phyloP scores from a whole-genome alignment of 805 yeast species.

The Wickerhamomyces queroliae region DNA sequence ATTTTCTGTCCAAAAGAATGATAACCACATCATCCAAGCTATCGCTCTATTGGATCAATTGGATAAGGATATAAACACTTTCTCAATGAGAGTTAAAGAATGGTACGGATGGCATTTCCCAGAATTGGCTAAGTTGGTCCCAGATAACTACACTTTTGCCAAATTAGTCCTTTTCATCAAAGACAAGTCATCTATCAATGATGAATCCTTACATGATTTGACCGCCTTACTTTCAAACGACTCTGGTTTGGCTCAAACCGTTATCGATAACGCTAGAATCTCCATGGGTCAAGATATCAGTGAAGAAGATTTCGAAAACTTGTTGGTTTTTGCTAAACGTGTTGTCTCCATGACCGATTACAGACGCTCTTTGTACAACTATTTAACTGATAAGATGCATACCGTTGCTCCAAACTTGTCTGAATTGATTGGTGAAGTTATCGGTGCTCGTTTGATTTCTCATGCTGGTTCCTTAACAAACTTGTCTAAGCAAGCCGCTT shows the following conservation, averaged over 20 bases:
- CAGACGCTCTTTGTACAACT: conserved; percentile 76
- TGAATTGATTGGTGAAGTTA: conserved; percentile 96
- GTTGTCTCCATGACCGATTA: conserved; percentile 89
- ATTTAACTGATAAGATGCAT: conserved; percentile 93
- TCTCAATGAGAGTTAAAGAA: conserved; percentile 98
- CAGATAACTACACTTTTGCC: conserved; percentile 97
- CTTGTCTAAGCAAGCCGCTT: conserved; percentile 97
- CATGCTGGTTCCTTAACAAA: conserved; percentile 98
- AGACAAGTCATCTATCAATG: conserved; percentile 80
- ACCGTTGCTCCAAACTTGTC: conserved; percentile 96
- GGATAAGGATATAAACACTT: conserved; percentile 95
- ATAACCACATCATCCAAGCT: conserved; percentile 98
- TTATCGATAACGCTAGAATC: conserved; percentile 91
- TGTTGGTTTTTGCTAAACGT: conserved; percentile 86
- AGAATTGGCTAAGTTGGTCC: conserved; percentile 92
- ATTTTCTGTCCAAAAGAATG: conserved; percentile 98
- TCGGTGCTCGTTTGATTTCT: conserved; percentile 96
- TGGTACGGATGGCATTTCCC: conserved; percentile 99
- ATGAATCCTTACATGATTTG: conserved; percentile 80
- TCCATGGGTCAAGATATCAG: conserved; percentile 99
- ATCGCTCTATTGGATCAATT: conserved; percentile 93
- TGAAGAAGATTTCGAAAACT: conserved; percentile 90
- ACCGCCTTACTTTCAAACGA: conserved; percentile 82
- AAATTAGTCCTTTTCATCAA: conserved; percentile 73
- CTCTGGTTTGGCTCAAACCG: conserved; percentile 84